Evolutionary conservation across 116 monocot species (phyloP).

Genomic region (Papilionanthe hybrid): DNA sequence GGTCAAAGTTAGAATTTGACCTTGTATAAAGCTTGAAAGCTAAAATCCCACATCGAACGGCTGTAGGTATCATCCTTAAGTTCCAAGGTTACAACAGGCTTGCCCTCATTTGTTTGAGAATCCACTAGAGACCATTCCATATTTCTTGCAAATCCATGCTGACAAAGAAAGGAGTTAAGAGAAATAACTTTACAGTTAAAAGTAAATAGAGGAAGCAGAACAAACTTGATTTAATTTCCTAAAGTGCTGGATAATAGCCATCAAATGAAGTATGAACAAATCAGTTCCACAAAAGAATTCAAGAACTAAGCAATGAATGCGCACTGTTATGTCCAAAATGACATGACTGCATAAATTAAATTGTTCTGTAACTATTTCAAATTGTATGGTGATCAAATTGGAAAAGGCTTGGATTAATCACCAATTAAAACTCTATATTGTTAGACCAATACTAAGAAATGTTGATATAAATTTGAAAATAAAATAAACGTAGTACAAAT

Average conservation of each 20-base stretch:
- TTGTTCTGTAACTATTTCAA: not conserved
- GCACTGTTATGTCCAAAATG: not conserved
- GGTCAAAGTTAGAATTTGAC: slow-evolving; percentile 21
- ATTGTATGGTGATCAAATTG: not conserved
- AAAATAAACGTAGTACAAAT: not conserved
- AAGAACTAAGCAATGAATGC: not conserved
- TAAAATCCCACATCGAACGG: slow-evolving; percentile 94
- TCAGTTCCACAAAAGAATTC: not conserved
- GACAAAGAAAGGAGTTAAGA: slow-evolving; percentile 9
- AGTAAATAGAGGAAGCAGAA: not conserved
- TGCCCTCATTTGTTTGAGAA: slow-evolving; percentile 55
- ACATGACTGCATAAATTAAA: not conserved
- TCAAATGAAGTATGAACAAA: not conserved
- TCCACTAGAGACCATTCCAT: slow-evolving; percentile 63
- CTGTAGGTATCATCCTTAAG: slow-evolving; percentile 76
- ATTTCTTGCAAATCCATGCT: slow-evolving; percentile 99
- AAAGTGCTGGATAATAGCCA: not conserved
- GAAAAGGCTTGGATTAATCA: not conserved
- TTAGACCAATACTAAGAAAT: not conserved
- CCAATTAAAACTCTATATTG: not conserved
- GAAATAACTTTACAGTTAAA: not conserved
- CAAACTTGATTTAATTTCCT: not conserved
- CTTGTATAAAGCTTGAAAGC: slow-evolving; percentile 89
- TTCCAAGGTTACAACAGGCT: slow-evolving; percentile 65
- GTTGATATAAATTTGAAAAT: not conserved